Percentiles rank a stretch among this genome's conserved stretches.
Evolutionary conservation across 345 rosid genomes (phyloP).

Genomic region (Hevea brasiliensis): DNA sequence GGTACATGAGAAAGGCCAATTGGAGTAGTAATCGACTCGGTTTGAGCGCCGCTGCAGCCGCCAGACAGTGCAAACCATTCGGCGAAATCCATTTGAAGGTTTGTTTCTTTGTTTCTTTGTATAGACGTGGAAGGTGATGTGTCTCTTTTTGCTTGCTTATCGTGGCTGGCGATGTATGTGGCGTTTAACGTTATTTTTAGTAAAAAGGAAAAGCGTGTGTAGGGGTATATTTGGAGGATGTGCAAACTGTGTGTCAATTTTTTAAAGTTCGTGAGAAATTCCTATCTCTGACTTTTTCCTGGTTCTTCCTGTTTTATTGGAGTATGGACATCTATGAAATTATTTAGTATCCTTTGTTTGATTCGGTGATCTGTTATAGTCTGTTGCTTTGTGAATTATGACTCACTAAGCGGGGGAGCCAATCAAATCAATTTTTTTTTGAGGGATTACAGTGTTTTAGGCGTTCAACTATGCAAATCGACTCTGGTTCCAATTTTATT

Average conservation of each 20-base stretch:
- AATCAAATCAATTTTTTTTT: neutral
- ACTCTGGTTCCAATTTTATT: neutral
- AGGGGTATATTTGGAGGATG: neutral
- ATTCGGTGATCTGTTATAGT: neutral
- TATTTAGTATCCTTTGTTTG: neutral
- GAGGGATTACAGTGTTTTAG: neutral
- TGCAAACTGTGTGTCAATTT: neutral
- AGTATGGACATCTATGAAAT: neutral
- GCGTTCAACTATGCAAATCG: neutral
- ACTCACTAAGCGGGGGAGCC: neutral
- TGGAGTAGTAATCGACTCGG: slow-evolving; percentile 47
- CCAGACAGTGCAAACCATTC: slow-evolving; percentile 70
- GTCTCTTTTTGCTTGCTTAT: neutral
- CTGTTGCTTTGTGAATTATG: neutral
- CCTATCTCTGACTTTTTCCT: neutral
- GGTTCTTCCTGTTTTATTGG: slow-evolving; percentile 5
- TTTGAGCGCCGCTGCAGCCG: slow-evolving; percentile 15
- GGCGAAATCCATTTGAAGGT: slow-evolving; percentile 97
- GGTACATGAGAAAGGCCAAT: slow-evolving; percentile 72
- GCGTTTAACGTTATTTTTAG: neutral
- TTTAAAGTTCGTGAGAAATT: neutral
- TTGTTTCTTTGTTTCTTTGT: neutral
- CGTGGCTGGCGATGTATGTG: neutral
- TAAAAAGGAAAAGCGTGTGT: neutral
- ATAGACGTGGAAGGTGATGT: neutral